phyloP scores from a whole-genome alignment of 2,329 filamentous ascomycete genomes.

The Myriosclerotinia scirpicola region DNA sequence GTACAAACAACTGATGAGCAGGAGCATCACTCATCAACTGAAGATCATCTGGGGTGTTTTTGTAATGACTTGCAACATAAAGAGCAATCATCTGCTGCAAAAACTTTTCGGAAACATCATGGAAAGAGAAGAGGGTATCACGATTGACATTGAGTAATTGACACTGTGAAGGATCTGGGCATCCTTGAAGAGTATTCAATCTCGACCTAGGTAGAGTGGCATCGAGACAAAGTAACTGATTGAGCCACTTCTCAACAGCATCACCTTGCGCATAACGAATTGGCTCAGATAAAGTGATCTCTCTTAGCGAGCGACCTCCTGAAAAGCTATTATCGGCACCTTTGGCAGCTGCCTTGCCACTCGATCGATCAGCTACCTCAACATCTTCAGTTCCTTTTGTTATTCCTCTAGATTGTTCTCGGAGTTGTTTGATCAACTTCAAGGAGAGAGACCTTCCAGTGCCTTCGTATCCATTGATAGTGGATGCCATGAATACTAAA shows the following conservation, averaged over 20 bases:
- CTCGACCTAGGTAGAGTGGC: constrained; percentile 76
- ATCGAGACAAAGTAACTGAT: constrained; percentile 89
- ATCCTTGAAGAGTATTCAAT: constrained; percentile 52
- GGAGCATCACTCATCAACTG: constrained; percentile 98
- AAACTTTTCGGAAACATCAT: constrained; percentile 95
- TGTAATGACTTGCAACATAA: constrained; percentile 96
- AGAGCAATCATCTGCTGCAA: constrained; percentile 97
- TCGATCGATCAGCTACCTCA: constrained; percentile 74
- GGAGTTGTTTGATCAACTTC: constrained; percentile 94
- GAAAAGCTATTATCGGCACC: constrained; percentile 57
- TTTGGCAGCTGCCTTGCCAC: constrained; percentile 66
- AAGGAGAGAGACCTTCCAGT: constrained; percentile 92
- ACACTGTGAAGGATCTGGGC: constrained; percentile 86
- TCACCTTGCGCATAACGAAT: constrained; percentile 94
- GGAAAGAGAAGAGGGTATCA: constrained; percentile 96
- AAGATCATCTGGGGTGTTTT: constrained; percentile 97
- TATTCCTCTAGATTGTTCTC: constrained; percentile 80
- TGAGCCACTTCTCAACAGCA: constrained; percentile 93
- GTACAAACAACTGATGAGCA: constrained; percentile 91
- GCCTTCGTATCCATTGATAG: constrained; percentile 97
- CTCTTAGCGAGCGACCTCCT: constrained; percentile 77
- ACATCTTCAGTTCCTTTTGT: constrained; percentile 56
- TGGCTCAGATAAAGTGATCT: constrained; percentile 90
- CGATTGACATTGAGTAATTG: constrained; percentile 93
- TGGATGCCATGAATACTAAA: constrained; percentile 98